Percentiles rank a stretch among this genome's conserved stretches.
phyloP scores from a whole-genome alignment of 805 yeast species.

The Cyberlindnera bimundalis region DNA sequence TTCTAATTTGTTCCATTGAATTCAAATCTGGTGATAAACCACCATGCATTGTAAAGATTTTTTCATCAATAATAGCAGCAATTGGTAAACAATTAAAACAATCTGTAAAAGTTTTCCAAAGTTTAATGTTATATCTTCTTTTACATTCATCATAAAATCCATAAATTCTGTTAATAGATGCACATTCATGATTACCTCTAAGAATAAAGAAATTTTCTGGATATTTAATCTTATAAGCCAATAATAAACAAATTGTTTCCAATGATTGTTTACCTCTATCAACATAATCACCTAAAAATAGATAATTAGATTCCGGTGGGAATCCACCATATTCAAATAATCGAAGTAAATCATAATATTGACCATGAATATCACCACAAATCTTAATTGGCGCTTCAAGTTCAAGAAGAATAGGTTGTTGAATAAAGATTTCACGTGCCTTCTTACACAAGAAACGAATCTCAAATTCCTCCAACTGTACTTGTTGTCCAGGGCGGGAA shows the following conservation, averaged over 20 bases:
- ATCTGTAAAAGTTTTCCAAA: conserved; percentile 98
- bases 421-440: conserved; percentile 96
- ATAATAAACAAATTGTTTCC: conserved; percentile 89
- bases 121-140: conserved; percentile 95
- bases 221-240: conserved; percentile 95
- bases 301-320: conserved; percentile 97
- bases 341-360: conserved; percentile 92
- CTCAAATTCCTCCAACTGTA: conserved; percentile 88
- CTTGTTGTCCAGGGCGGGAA: conserved; percentile 97
- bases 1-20: conserved; percentile 97
- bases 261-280: conserved; percentile 98
- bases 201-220: conserved; percentile 96
- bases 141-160: conserved; percentile 99
- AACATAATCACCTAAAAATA: conserved; percentile 95
- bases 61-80: conserved; percentile 97
- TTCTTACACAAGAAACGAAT: conserved; percentile 94
- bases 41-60: conserved; percentile 98
- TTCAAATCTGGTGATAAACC: conserved; percentile 96
- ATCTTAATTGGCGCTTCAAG: conserved; percentile 94
- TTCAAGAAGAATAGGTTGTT: conserved; percentile 93
- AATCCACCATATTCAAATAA: conserved; percentile 97
- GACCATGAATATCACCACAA: conserved; percentile 99
- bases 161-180: conserved; percentile 94
- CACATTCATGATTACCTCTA: conserved; percentile 98
- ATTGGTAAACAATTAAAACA: conserved; percentile 98